Evolutionary conservation across 345 rosid genomes (phyloP).

Genomic region (Kandelia obovata): DNA sequence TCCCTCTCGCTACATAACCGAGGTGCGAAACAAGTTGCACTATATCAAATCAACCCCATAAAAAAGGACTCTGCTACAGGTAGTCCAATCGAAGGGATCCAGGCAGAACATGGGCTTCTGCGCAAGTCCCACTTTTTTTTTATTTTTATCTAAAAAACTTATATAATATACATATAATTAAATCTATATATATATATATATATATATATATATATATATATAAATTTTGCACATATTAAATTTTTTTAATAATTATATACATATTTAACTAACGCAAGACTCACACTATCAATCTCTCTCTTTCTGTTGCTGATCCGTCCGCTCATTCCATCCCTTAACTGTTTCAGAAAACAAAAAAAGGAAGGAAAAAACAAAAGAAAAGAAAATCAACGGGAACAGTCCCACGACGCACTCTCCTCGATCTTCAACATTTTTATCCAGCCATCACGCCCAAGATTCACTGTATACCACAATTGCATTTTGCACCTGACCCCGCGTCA

Average conservation of each 20-base stretch:
- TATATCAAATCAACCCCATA: background rate
- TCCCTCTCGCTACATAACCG: constrained; percentile 57
- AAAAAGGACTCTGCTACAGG: background rate
- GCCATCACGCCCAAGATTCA: constrained; percentile 17
- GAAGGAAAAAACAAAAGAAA: background rate
- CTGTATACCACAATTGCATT: constrained; percentile 5
- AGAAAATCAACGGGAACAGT: background rate
- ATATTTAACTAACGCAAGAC: no score
- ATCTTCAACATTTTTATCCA: constrained; percentile 39
- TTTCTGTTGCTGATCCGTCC: no score
- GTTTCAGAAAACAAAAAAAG: background rate
- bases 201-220: no score
- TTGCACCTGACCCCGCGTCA: constrained; percentile 7
- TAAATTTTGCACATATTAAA: no score
- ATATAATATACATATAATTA: background rate
- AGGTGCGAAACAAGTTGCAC: constrained; percentile 29
- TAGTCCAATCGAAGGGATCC: no score
- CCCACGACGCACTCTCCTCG: constrained; percentile 8
- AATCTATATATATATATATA: no score
- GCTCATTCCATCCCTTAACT: no score
- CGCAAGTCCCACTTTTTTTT: no score
- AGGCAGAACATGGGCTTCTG: no score
- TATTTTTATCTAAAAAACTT: no score
- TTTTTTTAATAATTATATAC: no score
- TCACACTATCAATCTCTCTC: no score